Conservation (phyloP, 257 asterid species). For the Rehmannia glutinosa region DNA sequence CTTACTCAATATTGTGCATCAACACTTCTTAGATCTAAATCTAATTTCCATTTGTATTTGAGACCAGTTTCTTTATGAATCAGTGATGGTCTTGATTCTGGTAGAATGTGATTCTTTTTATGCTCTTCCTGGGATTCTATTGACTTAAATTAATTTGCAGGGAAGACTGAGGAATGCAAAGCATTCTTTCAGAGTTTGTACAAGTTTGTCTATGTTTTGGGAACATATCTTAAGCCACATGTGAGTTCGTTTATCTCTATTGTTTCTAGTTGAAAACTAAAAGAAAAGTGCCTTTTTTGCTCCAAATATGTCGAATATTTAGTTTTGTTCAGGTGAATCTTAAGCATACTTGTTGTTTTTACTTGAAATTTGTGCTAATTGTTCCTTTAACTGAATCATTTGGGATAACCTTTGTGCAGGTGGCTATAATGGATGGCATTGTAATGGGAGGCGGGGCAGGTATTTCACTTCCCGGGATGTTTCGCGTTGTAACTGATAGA, state of each 20-base stretch:
- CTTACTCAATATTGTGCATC: no score
- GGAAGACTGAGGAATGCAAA: conserved; percentile 77
- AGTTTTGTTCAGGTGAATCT: no score
- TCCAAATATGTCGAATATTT: not conserved
- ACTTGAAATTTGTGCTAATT: conserved; percentile 2
- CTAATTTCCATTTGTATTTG: no score
- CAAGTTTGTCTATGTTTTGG: conserved; percentile 84
- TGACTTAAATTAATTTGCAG: conserved; percentile 43
- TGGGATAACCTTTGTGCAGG: conserved; percentile 39
- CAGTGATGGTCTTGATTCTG: not conserved
- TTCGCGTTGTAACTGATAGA: conserved; percentile 88
- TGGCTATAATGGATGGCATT: conserved; percentile 90
- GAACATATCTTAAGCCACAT: conserved; percentile 93
- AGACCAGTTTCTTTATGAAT: not conserved
- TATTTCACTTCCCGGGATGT: conserved; percentile 96
- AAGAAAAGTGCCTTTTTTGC: not conserved
- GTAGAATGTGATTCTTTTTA: not conserved
- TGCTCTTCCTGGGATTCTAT: not conserved
- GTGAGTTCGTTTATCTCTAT: conserved; percentile 45
- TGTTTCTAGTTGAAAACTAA: not conserved
- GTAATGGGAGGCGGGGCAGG: conserved; percentile 98
- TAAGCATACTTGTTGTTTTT: conserved; percentile 1
- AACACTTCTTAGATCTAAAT: no score
- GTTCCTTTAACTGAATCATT: conserved; percentile 1
- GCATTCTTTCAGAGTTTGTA: conserved; percentile 61